Evolutionary conservation across 1,284 basidiomycete species (phyloP), one percentile per base, ranked within the genome.

Genomic region (Apiotrichum gamsii): DNA sequence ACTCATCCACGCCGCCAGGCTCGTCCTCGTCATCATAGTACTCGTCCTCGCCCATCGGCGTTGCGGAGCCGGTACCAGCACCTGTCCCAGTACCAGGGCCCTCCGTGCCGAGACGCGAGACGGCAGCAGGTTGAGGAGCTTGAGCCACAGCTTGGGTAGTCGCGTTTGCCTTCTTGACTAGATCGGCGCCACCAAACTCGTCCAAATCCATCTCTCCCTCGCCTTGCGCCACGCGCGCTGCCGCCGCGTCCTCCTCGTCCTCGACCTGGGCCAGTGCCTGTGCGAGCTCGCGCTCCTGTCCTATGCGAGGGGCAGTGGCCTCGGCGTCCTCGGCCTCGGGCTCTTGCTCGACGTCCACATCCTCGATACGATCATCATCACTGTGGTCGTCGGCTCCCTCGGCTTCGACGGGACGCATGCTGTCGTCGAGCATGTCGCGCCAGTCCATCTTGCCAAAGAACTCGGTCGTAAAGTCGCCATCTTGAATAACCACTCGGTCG

Each of bases 401-500:
- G 62, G 76, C 68, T 40, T 78, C 78, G 47, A 77, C 78, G 4
- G 74, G 32, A 4, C 40, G 32, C 21, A 43, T 30, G 8, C 60
- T 53, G 8, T 73, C 69, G 46, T 76, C 82, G 59, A 95, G 82
- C 60, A 95, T 77, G 43, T 87, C 80, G 31, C 88, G 80, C 91
- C 93, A 95, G 69, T 95, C 90, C 52, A 72, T 68, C 51, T 66
- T 66, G 8, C 75, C 76, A 30, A 77, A 74, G 56, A 74, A 75
- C 40, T 78, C 77, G 16, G 77, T 78, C 21, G 75, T 78, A 64
- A 97, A 97, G 63, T 88, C 87, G 35, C 93, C 93, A 61, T 85
- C 83, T 66, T 93, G 89, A 53, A 97, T 96, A 56, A 97, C 90
- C 37, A 97, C 77, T 50, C 87, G 84, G 69, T 96, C 90, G 43